Conservation (phyloP, 2,329 filamentous ascomycete species). For the Fragosphaeria purpurea region DNA sequence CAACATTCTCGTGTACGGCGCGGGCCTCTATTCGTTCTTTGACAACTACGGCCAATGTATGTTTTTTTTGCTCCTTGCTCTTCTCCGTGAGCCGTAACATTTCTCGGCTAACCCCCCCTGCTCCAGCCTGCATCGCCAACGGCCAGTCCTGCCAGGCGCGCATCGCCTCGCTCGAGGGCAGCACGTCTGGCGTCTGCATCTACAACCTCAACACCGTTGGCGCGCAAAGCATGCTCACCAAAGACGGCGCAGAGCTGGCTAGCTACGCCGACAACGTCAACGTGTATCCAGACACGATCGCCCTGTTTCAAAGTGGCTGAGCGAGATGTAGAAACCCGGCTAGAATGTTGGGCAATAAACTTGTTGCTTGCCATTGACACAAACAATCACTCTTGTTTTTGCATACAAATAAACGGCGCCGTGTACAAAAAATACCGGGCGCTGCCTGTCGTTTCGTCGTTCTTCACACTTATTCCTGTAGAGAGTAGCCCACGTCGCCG, state of each 20-base stretch:
- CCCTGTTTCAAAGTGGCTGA: slow-evolving; percentile 17
- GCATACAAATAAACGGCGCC: too few relatives aligned
- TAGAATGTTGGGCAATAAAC: too few relatives aligned
- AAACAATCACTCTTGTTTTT: too few relatives aligned
- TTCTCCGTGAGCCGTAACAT: background rate
- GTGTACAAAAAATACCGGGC: background rate
- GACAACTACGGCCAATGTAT: slow-evolving; percentile 44
- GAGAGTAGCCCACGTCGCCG: slow-evolving; percentile 54
- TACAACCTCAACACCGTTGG: slow-evolving; percentile 39
- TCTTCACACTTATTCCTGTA: slow-evolving; percentile 34
- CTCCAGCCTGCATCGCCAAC: slow-evolving; percentile 29
- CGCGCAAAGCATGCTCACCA: slow-evolving; percentile 28
- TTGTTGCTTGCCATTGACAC: too few relatives aligned
- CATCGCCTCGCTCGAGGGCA: slow-evolving; percentile 25
- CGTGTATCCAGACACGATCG: slow-evolving; percentile 28
- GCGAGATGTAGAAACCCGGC: background rate
- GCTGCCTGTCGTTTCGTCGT: too few relatives aligned
- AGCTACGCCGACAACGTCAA: slow-evolving; percentile 28
- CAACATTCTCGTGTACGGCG: slow-evolving; percentile 50
- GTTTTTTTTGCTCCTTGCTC: background rate
- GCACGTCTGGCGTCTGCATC: slow-evolving; percentile 22
- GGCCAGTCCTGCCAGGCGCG: slow-evolving; percentile 35
- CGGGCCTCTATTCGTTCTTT: slow-evolving; percentile 60
- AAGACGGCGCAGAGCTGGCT: slow-evolving; percentile 25
- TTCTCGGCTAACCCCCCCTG: too few relatives aligned